phyloP scores from a whole-genome alignment of 148 eudicot genomes.

The Beta vulgaris region DNA sequence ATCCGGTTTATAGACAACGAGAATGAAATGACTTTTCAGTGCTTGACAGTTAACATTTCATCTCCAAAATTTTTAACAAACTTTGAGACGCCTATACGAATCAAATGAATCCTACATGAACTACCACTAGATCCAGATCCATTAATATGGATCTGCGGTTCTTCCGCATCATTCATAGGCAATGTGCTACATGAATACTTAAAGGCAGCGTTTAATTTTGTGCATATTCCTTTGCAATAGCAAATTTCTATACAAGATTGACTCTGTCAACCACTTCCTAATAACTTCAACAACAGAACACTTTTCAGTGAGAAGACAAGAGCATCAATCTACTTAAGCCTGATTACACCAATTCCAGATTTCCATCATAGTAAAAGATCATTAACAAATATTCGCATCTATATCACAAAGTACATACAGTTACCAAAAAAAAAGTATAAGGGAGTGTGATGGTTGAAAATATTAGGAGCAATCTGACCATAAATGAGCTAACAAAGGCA shows the following conservation, averaged over 20 bases:
- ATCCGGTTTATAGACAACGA: neutral
- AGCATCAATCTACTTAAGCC: no score
- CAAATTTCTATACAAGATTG: neutral
- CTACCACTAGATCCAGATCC: neutral
- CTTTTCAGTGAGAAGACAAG: no score
- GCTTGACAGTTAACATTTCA: neutral
- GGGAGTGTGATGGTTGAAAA: neutral
- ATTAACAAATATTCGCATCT: neutral
- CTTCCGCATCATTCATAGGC: no score
- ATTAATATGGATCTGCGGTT: no score
- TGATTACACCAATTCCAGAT: no score
- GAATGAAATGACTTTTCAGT: neutral
- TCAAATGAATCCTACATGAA: neutral
- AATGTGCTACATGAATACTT: neutral
- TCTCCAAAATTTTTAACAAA: neutral
- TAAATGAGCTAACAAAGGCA: constrained; percentile 97
- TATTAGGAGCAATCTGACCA: constrained; percentile 37
- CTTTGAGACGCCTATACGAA: neutral
- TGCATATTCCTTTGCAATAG: neutral
- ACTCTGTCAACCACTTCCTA: neutral
- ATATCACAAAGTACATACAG: neutral
- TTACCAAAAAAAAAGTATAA: neutral
- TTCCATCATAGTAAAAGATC: neutral
- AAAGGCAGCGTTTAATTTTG: neutral
- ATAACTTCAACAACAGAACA: neutral